Conservation (phyloP, 257 asterid species). For the Jasminum sambac region DNA sequence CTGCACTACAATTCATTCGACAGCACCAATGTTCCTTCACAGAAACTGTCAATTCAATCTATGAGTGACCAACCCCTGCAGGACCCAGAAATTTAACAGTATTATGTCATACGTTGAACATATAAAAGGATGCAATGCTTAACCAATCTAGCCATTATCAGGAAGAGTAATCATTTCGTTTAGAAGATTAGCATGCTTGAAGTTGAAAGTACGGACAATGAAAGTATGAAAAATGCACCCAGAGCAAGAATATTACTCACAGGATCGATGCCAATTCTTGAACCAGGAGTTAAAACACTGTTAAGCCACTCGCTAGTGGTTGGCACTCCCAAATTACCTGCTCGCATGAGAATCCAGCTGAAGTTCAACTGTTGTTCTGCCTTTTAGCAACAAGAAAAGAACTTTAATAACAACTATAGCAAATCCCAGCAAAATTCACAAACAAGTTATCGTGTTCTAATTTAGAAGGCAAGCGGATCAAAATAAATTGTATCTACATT, state of each 20-base stretch:
- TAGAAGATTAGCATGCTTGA: neutral
- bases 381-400: constrained; percentile 40
- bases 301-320: constrained; percentile 87
- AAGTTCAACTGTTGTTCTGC: constrained; percentile 86
- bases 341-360: constrained; percentile 91
- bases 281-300: constrained; percentile 73
- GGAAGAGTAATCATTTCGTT: constrained; percentile 1
- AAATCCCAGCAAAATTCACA: constrained; percentile 10
- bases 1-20: neutral
- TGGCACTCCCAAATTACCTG: constrained; percentile 89
- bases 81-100: neutral
- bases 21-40: neutral
- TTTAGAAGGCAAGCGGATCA: neutral
- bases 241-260: constrained; percentile 58
- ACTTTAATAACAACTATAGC: constrained; percentile 15
- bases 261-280: constrained; percentile 94
- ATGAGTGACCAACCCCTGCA: neutral
- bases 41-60: neutral
- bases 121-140: neutral
- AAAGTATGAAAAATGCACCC: constrained; percentile 18
- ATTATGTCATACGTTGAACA: neutral
- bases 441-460: neutral
- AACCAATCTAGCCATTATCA: constrained; percentile 17
- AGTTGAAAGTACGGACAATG: constrained; percentile 3
- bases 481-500: constrained; percentile 11